These are phyloP conservation scores for Pseudopyricularia javanii DNA, from an alignment of 2,329 filamentous ascomycete genomes.

Conservation along the genomic window DNA sequence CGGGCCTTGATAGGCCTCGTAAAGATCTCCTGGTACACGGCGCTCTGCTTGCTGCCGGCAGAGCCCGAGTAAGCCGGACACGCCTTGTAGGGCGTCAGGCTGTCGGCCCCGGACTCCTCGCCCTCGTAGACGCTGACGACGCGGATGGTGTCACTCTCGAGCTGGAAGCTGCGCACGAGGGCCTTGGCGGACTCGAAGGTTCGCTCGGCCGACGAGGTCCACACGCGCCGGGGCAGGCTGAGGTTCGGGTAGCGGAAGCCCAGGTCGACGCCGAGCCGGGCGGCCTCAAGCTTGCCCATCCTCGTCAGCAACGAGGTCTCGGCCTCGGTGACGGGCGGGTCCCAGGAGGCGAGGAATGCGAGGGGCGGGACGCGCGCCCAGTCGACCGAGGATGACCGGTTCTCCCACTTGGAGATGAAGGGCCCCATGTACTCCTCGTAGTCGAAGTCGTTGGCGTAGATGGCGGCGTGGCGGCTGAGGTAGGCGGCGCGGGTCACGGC, in stretches of 20 bases:
- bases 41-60: conserved; percentile 41
- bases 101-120: conserved; percentile 43
- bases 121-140: conserved; percentile 44
- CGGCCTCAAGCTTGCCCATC: conserved; percentile 47
- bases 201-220: conserved; percentile 51
- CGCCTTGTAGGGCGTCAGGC: conserved; percentile 50
- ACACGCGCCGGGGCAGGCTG: conserved; percentile 39
- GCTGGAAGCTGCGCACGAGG: conserved; percentile 43
- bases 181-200: conserved; percentile 45
- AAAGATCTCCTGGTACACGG: conserved; percentile 38
- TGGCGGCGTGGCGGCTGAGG: conserved; percentile 45
- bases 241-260: conserved; percentile 45
- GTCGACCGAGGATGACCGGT: conserved; percentile 33
- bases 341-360: conserved; percentile 44
- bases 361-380: conserved; percentile 44
- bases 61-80: conserved; percentile 51
- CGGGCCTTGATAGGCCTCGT: conserved; percentile 48
- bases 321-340: conserved; percentile 40
- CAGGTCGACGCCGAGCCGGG: conserved; percentile 44
- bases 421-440: conserved; percentile 45
- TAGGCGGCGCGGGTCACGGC: conserved; percentile 38
- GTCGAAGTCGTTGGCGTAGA: conserved; percentile 48
- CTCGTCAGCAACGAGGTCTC: conserved; percentile 48
- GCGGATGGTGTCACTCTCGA: conserved; percentile 37
- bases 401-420: conserved; percentile 44